Evolutionary conservation across 1,284 basidiomycete genomes (phyloP).

Genomic region (Tremellales sp.): DNA sequence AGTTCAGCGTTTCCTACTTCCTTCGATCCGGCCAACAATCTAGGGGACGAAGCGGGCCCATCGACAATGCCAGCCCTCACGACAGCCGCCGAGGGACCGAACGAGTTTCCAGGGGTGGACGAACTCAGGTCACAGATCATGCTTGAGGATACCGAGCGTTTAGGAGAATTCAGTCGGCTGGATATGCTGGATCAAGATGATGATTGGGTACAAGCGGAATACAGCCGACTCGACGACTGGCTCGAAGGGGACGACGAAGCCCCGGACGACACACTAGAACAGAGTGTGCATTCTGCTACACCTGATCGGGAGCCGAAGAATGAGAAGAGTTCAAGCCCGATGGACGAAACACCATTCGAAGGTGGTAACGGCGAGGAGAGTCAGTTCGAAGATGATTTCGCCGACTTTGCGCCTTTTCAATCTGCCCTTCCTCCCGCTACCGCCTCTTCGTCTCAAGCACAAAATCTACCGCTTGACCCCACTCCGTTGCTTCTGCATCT

Average conservation of each 20-base stretch:
- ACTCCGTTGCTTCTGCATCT: conserved; percentile 41
- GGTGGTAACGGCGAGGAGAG: background rate
- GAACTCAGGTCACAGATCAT: conserved; percentile 16
- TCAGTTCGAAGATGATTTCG: conserved; percentile 38
- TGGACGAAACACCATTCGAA: background rate
- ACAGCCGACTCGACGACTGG: conserved; percentile 33
- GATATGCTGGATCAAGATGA: background rate
- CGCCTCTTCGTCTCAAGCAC: background rate
- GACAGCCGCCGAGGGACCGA: background rate
- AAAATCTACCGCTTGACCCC: conserved; percentile 28
- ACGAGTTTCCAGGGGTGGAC: conserved; percentile 14
- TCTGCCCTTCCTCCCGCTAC: conserved; percentile 9
- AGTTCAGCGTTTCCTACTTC: background rate
- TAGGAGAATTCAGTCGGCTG: background rate
- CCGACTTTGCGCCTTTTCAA: conserved; percentile 15
- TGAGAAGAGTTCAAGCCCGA: too few species aligned
- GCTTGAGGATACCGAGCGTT: conserved; percentile 1
- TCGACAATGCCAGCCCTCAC: background rate
- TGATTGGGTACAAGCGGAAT: conserved; percentile 22
- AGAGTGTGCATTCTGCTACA: too few species aligned
- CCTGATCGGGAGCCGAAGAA: too few species aligned
- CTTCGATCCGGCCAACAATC: too few species aligned
- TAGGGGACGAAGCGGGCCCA: too few species aligned
- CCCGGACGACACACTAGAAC: background rate
- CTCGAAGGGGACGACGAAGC: conserved; percentile 8